Percentiles rank a stretch among this genome's conserved stretches.
phyloP scores from a whole-genome alignment of 768 basidiomycete species.

The Rhizopogon rudus region DNA sequence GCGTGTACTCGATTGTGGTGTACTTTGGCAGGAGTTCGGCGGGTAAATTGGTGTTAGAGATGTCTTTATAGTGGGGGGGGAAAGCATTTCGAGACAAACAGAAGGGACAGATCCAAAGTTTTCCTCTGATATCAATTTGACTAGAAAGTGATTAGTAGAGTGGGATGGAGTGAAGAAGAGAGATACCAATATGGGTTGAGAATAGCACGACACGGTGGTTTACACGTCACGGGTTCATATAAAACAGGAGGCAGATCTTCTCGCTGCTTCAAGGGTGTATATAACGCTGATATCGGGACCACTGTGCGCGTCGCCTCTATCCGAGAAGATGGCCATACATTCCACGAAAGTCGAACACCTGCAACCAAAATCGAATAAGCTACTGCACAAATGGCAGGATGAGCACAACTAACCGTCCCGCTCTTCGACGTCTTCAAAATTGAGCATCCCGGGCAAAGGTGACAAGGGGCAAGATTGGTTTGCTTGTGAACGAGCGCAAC shows the following conservation, averaged over 20 bases:
- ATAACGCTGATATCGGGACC: constrained; percentile 96
- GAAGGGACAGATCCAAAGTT: constrained; percentile 99
- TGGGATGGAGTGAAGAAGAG: background rate
- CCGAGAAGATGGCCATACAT: constrained; percentile 96
- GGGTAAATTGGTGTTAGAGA: constrained; percentile 93
- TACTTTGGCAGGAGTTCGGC: constrained; percentile 96
- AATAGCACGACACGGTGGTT: constrained; percentile 94
- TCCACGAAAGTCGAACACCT: constrained; percentile 98
- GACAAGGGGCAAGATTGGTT: background rate
- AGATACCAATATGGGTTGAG: constrained; percentile 95
- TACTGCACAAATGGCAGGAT: background rate
- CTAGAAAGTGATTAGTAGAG: constrained; percentile 36
- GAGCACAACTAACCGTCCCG: constrained; percentile 66
- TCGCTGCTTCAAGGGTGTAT: constrained; percentile 90
- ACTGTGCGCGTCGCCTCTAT: constrained; percentile 98
- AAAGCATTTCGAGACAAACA: constrained; percentile 96
- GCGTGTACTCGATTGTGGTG: constrained; percentile 99
- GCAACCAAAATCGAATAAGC: background rate
- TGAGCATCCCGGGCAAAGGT: constrained; percentile 43
- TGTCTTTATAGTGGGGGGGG: constrained; percentile 98
- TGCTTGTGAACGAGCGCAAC: background rate
- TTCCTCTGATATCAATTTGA: constrained; percentile 97
- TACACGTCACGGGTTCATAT: constrained; percentile 98
- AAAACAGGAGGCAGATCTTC: constrained; percentile 94
- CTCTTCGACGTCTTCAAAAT: constrained; percentile 97